phyloP scores from a whole-genome alignment of 345 rosid species.

The Citropsis articulata region DNA sequence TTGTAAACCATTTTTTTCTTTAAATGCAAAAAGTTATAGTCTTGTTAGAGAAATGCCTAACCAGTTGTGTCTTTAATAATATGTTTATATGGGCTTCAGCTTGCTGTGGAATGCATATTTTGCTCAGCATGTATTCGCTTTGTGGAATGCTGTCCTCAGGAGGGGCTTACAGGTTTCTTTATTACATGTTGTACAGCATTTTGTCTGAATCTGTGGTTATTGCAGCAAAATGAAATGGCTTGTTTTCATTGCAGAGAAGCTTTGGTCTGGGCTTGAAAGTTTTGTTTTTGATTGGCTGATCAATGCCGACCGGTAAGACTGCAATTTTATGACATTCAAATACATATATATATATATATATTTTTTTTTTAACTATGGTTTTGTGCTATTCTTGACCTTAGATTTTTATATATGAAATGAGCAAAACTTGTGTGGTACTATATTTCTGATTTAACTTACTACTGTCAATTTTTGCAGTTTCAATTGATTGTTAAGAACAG shows the following conservation, averaged over 20 bases:
- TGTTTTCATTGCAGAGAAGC: constrained; percentile 70
- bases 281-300: constrained; percentile 99
- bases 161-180: constrained; percentile 90
- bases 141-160: constrained; percentile 97
- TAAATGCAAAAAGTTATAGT: background rate
- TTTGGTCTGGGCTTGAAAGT: constrained; percentile 98
- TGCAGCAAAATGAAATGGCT: constrained; percentile 14
- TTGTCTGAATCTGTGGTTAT: constrained; percentile 18
- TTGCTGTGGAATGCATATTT: constrained; percentile 99
- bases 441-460: constrained; percentile 2
- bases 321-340: constrained; percentile 16
- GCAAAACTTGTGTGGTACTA: background rate
- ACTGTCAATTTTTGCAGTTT: background rate
- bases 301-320: constrained; percentile 88
- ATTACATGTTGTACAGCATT: constrained; percentile 17
- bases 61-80: constrained; percentile 19
- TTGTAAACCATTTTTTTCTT: background rate
- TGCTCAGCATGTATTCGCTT: constrained; percentile 99
- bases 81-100: constrained; percentile 46
- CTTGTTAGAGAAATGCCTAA: background rate
- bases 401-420: background rate
- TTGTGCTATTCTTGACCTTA: constrained; percentile 4
- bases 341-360: too few species aligned
- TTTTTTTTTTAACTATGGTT: constrained; percentile 7
- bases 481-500: background rate